These are phyloP conservation scores for Albatrellus ellisii DNA, from an alignment of 768 basidiomycete genomes.

Conservation along the genomic window DNA sequence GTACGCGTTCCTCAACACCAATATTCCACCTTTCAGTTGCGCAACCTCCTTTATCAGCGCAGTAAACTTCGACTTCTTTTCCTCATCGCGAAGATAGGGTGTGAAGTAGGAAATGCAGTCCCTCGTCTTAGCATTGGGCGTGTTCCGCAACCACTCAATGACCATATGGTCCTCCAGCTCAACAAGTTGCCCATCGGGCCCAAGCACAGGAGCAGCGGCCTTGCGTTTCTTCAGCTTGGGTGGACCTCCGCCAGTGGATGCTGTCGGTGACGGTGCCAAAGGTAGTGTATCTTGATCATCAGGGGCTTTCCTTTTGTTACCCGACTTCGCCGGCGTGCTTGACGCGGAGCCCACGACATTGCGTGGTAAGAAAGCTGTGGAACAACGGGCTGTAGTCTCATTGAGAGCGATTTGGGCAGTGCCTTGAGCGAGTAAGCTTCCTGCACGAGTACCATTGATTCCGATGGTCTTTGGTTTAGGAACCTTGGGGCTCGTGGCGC, in stretches of 20 bases:
- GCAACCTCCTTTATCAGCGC: constrained; percentile 72
- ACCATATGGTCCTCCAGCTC: constrained; percentile 55
- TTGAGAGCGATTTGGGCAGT: constrained; percentile 27
- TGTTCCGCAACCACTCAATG: constrained; percentile 62
- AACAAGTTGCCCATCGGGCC: constrained; percentile 28
- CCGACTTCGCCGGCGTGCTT: constrained; percentile 19
- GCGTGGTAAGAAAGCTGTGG: too few relatives aligned
- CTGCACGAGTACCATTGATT: constrained; percentile 33
- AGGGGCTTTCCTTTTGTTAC: constrained; percentile 49
- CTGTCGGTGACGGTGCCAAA: constrained; percentile 2
- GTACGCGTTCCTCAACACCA: constrained; percentile 29
- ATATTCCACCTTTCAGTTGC: constrained; percentile 48
- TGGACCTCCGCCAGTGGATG: constrained; percentile 15
- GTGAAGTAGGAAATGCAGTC: constrained; percentile 76
- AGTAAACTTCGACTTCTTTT: constrained; percentile 66
- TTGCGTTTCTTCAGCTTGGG: constrained; percentile 47
- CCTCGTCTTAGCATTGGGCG: constrained; percentile 56
- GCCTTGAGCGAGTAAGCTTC: constrained; percentile 36
- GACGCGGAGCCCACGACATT: constrained; percentile 38
- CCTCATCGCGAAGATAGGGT: constrained; percentile 54
- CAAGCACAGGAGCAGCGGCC: constrained; percentile 19
- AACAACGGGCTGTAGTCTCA: too few relatives aligned
- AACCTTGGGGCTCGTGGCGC: constrained; percentile 72
- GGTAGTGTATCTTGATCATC: constrained; percentile 20
- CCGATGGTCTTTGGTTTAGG: constrained; percentile 39